These are phyloP conservation scores for Tricholoma terreum DNA, from an alignment of 768 basidiomycete species.

Conservation along the genomic window DNA sequence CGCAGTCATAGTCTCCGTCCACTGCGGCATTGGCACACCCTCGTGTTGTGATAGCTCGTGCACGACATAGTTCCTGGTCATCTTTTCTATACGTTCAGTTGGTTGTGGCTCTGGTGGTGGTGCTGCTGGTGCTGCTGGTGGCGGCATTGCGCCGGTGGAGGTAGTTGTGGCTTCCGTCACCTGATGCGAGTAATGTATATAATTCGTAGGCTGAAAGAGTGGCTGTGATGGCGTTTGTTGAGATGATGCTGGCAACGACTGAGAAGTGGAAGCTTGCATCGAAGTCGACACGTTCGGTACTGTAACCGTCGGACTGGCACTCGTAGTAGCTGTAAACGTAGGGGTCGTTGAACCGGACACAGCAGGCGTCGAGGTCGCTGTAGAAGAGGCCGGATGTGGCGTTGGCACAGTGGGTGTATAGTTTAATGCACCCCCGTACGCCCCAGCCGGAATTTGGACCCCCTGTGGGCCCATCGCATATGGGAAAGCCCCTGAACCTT, in stretches of 20 bases:
- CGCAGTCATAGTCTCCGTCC: conserved; percentile 74
- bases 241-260: no score
- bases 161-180: conserved; percentile 5
- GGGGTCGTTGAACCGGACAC: neutral
- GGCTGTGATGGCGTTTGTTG: conserved; percentile 7
- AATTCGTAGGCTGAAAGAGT: conserved; percentile 12
- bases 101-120: conserved; percentile 22
- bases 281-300: neutral
- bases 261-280: neutral
- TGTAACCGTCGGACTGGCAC: neutral
- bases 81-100: conserved; percentile 42
- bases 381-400: neutral
- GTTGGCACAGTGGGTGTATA: conserved; percentile 3
- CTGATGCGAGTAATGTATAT: conserved; percentile 15
- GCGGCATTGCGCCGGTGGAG: neutral
- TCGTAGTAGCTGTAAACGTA: neutral
- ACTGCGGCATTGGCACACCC: conserved; percentile 48
- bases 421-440: conserved; percentile 1
- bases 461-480: conserved; percentile 6
- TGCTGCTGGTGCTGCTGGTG: conserved; percentile 1
- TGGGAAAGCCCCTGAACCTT: conserved; percentile 5
- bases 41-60: conserved; percentile 56
- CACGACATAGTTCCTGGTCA: conserved; percentile 67
- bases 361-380: conserved; percentile 3
- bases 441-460: neutral